phyloP scores from a whole-genome alignment of 768 basidiomycete genomes.

The Filobasidium floriforme region DNA sequence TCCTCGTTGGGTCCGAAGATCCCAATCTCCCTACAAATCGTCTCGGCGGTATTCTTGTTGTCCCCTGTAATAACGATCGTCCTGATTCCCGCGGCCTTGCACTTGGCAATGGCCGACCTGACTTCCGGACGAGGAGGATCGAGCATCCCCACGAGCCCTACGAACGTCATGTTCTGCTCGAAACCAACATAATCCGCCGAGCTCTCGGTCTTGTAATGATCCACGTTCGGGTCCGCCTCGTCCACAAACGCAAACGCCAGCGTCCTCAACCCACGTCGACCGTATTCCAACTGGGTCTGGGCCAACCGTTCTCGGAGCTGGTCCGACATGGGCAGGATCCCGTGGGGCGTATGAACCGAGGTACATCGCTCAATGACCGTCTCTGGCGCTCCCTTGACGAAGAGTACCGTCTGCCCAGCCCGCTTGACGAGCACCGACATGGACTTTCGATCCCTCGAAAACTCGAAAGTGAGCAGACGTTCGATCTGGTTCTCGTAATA shows the following conservation, averaged over 20 bases:
- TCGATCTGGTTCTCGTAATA: slow-evolving; percentile 66
- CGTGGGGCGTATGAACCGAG: slow-evolving; percentile 42
- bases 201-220: slow-evolving; percentile 73
- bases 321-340: slow-evolving; percentile 62
- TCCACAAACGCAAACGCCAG: slow-evolving; percentile 84
- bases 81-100: slow-evolving; percentile 83
- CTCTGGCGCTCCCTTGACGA: slow-evolving; percentile 95
- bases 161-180: slow-evolving; percentile 85
- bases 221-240: slow-evolving; percentile 64
- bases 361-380: slow-evolving; percentile 84
- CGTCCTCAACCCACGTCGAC: slow-evolving; percentile 73
- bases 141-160: slow-evolving; percentile 93
- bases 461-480: slow-evolving; percentile 89
- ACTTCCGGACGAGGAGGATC: slow-evolving; percentile 97
- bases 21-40: slow-evolving; percentile 91
- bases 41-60: slow-evolving; percentile 95
- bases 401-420: slow-evolving; percentile 57
- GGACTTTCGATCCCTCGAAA: slow-evolving; percentile 96
- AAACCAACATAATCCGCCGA: slow-evolving; percentile 78
- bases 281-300: slow-evolving; percentile 64
- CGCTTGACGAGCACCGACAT: slow-evolving; percentile 89
- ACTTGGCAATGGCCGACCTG: slow-evolving; percentile 73
- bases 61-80: slow-evolving; percentile 97
- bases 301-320: slow-evolving; percentile 58
- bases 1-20: slow-evolving; percentile 82